Base-by-base conservation (phyloP, 2,329 filamentous ascomycete species). In the Xylariaceae sp. region DNA sequence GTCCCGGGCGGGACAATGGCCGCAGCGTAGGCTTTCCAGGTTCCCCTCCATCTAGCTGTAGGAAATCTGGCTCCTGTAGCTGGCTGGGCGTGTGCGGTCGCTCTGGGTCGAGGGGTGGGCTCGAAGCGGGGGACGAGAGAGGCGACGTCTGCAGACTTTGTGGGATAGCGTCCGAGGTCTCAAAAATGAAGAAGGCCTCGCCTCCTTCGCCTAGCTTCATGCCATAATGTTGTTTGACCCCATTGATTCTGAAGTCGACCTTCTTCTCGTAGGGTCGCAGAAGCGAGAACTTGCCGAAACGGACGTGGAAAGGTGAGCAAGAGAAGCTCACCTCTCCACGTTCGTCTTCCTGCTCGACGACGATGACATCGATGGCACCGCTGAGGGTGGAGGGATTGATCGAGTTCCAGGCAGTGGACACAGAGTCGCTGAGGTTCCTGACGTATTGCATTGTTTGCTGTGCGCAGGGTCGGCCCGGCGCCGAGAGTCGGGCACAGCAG, bases 131-230 rank as follows among this genome's bases (percentile, higher is more conserved):
- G 16, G 89, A 95, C 32, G 93, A 84, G 33, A 96, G 68, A 21
- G 92, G 92, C 30, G 90, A 96, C 1, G 92, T 98, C 63, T 96
- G 92, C 54, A 96, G 67, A 36, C 83, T 86, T 57, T 85, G 83
- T n/a, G 92, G 92, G 38, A 98, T 92, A 51, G 78, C 82, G 47
- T 90, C 86, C 33, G 81, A 83, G 7, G 92, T 98, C 64, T 96
- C 88, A 53, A 98, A 96, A 44, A 98, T 88, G 60, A 98, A 98
- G 65, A 98, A 98, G 17, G 92, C 92, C 65, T 98, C 92, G 45
- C 92, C 92, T 33, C 87, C 92, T 57, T 98, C 92, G 28, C 92
- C 92, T 14, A 98, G 73, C 65, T 98, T 98, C 92, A 98, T 98
- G 29, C 92, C 80, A 67, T 94, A 95, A 47, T 92, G 73, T 58